phyloP scores from a whole-genome alignment of 2,329 filamentous ascomycete genomes.

The Monosporascus ibericus region DNA sequence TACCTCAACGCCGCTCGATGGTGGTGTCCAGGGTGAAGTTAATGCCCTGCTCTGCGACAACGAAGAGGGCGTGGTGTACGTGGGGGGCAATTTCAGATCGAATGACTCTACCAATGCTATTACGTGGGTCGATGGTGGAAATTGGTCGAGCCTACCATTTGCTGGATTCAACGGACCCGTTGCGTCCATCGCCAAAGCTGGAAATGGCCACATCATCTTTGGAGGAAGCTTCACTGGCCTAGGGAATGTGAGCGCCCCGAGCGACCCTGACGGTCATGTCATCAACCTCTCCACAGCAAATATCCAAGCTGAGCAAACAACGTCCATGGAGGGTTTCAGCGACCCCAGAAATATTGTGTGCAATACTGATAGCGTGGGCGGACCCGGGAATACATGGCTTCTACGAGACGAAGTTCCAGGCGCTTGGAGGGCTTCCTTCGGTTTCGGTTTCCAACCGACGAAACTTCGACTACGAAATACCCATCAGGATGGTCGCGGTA shows the following conservation, averaged over 20 bases:
- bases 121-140: slow-evolving; percentile 62
- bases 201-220: slow-evolving; percentile 83
- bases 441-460: slow-evolving; percentile 79
- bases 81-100: slow-evolving; percentile 80
- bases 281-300: slow-evolving; percentile 79
- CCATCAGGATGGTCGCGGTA: slow-evolving; percentile 74
- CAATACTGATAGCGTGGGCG: slow-evolving; percentile 60
- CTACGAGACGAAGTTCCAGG: slow-evolving; percentile 69
- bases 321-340: slow-evolving; percentile 56
- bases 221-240: slow-evolving; percentile 85
- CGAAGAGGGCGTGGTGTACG: slow-evolving; percentile 72
- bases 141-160: slow-evolving; percentile 80
- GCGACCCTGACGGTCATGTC: slow-evolving; percentile 64
- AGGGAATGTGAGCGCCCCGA: slow-evolving; percentile 69
- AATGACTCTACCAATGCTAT: slow-evolving; percentile 85
- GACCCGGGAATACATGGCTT: slow-evolving; percentile 75
- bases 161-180: slow-evolving; percentile 93
- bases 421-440: slow-evolving; percentile 77
- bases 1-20: slow-evolving; percentile 66
- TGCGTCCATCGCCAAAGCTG: slow-evolving; percentile 71
- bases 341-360: slow-evolving; percentile 81
- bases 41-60: slow-evolving; percentile 78
- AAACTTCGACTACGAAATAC: slow-evolving; percentile 88
- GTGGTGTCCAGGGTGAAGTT: slow-evolving; percentile 75
- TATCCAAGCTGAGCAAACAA: slow-evolving; percentile 61